Conservation (phyloP, 176 grass and related monocot genomes). For the Aegilops bicornis region DNA sequence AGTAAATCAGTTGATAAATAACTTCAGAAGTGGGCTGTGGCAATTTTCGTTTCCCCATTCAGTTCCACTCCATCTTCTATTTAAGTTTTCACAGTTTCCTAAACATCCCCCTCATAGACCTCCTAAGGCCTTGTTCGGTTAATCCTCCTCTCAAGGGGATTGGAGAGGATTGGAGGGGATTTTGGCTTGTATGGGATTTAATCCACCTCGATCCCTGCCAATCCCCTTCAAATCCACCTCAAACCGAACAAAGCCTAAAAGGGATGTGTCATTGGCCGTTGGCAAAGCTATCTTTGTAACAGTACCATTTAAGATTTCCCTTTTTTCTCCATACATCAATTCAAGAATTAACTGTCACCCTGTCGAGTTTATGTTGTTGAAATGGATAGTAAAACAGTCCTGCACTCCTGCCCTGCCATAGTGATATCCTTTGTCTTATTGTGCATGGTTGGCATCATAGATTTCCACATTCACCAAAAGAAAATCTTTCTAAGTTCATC, state of each 20-base stretch:
- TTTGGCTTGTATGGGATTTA: too few species aligned
- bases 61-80: not conserved
- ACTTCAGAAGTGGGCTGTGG: not conserved
- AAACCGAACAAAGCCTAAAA: not conserved
- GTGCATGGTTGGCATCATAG: not conserved
- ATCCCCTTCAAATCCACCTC: too few species aligned
- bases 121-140: too few species aligned
- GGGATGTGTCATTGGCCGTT: not conserved
- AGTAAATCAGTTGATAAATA: not conserved
- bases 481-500: constrained; percentile 2
- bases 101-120: not conserved
- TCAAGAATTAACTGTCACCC: not conserved
- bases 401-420: not conserved
- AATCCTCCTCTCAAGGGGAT: too few species aligned
- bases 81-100: not conserved
- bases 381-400: not conserved
- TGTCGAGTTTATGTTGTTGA: not conserved
- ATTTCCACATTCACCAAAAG: not conserved
- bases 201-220: too few species aligned
- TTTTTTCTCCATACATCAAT: constrained; percentile 12
- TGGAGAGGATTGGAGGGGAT: too few species aligned
- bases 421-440: not conserved
- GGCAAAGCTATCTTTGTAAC: not conserved
- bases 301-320: not conserved
- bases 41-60: not conserved